Evolutionary conservation across 2,329 filamentous ascomycete species (phyloP), one percentile per base, ranked within the genome.

Genomic region (Ceratocystis ficicola): DNA sequence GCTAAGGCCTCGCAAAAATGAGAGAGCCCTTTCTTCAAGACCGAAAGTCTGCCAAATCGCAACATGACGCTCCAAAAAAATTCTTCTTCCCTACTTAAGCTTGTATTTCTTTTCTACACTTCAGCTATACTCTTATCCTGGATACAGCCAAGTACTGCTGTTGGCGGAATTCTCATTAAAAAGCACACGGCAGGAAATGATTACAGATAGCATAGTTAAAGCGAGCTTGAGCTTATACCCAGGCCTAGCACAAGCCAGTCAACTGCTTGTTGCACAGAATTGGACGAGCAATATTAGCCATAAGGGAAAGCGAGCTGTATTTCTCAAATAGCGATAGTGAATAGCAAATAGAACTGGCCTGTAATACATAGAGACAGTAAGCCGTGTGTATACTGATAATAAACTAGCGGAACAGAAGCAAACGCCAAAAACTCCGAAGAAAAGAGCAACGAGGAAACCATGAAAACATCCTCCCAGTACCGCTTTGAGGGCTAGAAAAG

Each of bases 321-420:
- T 28, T 36, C 8, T 59, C 17, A 59, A 41, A 8, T 59, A 59
- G 55, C 55, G 17, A 25, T 59, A 59, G 48, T 52, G n/a, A 59
- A 36, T 59, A 59, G 17, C 28, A 36, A 36, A 59, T 32, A 36
- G 10, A 59, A 59, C 3, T 36, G 28, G 6, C 17, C 30, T 36
- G 17, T 25, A 36, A 57, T n/a, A 6, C 2, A 32, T 30, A n/a
- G 32, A 12, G 17, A 59, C 17, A 59, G 32, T n/a, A 59, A 32
- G 55, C 30, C 55, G 36, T 59, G 25, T 59, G 30, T 59, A 59
- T n/a, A 20, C 32, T 20, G 8, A n/a, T 28, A 25, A 52, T 52
- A 52, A 10, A 20, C 22, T 52, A 15, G 15, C 48, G 15, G 15
- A 52, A 28, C 22, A 52, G 36, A 12, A 52, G 20, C 48, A 52